These are phyloP conservation scores for Vitis hybrid DNA, from an alignment of 177 flowering plant species.

Conservation along the genomic window DNA sequence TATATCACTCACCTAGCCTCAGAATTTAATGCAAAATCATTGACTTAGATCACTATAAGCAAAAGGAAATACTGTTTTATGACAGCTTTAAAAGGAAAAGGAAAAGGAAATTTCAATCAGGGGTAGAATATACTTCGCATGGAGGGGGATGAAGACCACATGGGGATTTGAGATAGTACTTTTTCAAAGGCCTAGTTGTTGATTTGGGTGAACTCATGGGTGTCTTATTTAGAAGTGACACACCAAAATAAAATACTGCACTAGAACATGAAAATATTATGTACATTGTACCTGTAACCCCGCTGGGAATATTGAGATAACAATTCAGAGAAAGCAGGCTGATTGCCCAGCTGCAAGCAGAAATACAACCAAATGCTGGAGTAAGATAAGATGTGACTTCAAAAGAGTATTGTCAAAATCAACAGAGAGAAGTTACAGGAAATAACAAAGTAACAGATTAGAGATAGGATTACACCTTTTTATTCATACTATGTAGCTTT, in stretches of 20 bases:
- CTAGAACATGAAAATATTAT: background rate
- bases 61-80: too few species aligned
- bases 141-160: background rate
- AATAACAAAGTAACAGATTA: background rate
- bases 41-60: too few species aligned
- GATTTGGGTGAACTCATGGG: background rate
- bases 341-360: conserved; percentile 50
- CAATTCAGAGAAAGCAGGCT: conserved; percentile 69
- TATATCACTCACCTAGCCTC: too few species aligned
- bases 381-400: conserved; percentile 8
- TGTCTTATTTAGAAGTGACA: background rate
- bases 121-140: too few species aligned
- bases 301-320: conserved; percentile 55
- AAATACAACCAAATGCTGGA: conserved; percentile 7
- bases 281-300: conserved; percentile 70
- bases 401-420: conserved; percentile 1
- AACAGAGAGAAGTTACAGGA: background rate
- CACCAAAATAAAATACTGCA: background rate
- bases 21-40: too few species aligned
- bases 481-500: conserved; percentile 36
- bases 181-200: background rate
- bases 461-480: conserved; percentile 47
- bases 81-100: too few species aligned
- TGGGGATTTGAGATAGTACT: background rate
- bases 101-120: too few species aligned